Conservation (phyloP, 2,329 filamentous ascomycete species). For the Volutella citrinella region DNA sequence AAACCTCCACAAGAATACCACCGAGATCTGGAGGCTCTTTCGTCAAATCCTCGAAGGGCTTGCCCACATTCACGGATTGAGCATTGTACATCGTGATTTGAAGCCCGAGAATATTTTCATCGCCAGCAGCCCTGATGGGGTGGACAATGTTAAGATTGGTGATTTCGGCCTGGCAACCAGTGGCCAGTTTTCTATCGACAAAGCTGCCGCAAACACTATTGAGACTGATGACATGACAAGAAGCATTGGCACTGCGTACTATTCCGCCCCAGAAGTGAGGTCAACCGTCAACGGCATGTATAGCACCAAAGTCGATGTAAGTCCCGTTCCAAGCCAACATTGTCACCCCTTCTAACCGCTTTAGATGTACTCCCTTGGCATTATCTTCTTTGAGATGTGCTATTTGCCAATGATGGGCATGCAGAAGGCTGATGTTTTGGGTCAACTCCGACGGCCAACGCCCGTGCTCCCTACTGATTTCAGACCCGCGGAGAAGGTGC, state of each 20-base stretch:
- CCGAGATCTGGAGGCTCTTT: conserved; percentile 87
- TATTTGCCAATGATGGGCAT: conserved; percentile 65
- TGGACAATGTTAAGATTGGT: conserved; percentile 90
- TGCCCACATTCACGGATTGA: conserved; percentile 82
- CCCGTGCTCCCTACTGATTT: conserved; percentile 74
- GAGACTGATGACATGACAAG: conserved; percentile 65
- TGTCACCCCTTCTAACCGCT: conserved; percentile 8
- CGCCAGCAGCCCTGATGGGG: conserved; percentile 61
- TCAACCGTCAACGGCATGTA: conserved; percentile 74
- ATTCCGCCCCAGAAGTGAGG: conserved; percentile 88
- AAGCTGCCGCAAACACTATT: conserved; percentile 36
- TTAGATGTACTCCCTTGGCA: conserved; percentile 90
- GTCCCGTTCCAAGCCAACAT: conserved; percentile 24
- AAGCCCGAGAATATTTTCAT: conserved; percentile 99
- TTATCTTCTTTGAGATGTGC: conserved; percentile 99
- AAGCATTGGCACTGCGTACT: conserved; percentile 76
- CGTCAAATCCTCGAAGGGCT: conserved; percentile 88
- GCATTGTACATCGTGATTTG: conserved; percentile 92
- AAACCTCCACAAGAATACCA: conserved; percentile 67
- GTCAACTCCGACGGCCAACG: conserved; percentile 63
- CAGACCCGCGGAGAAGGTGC: conserved; percentile 64
- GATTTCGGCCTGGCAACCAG: conserved; percentile 95
- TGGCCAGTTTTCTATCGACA: conserved; percentile 69
- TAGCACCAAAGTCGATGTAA: conserved; percentile 86
- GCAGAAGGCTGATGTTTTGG: conserved; percentile 63